These are phyloP conservation scores for Theobroma cacao DNA, from an alignment of 345 rosid species.

Conservation along the genomic window DNA sequence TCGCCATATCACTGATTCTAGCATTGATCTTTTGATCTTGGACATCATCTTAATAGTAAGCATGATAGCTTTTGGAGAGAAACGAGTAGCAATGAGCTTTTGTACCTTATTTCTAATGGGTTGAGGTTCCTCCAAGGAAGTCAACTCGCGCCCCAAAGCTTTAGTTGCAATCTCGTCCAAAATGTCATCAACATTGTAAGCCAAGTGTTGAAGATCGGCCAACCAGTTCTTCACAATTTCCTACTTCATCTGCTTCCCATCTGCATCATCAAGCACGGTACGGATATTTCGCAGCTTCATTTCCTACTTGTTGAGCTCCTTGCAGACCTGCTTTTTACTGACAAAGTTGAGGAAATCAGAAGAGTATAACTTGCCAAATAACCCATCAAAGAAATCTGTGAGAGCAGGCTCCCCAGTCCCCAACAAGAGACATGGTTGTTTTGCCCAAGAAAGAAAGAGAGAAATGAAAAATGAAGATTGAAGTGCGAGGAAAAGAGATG, in stretches of 20 bases:
- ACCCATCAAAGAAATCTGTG: not conserved
- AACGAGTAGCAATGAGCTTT: not conserved
- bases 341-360: not conserved
- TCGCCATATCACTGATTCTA: not conserved
- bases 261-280: slow-evolving; percentile 20
- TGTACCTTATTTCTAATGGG: not conserved
- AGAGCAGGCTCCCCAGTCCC: not conserved
- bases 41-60: not conserved
- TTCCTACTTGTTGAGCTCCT: not conserved
- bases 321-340: not conserved
- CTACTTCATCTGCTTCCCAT: slow-evolving; percentile 18
- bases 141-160: not conserved
- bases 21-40: not conserved
- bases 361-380: not conserved
- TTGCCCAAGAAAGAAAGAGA: not conserved
- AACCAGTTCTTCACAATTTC: slow-evolving; percentile 3
- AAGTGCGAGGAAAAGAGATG: not conserved
- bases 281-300: not conserved
- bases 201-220: slow-evolving; percentile 7
- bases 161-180: slow-evolving; percentile 23
- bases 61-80: not conserved
- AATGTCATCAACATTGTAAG: slow-evolving; percentile 30
- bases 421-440: not conserved
- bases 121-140: not conserved
- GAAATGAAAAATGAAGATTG: not conserved